Percentiles rank a stretch among this genome's conserved stretches.
Evolutionary conservation across 2,329 filamentous ascomycete genomes (phyloP).

Genomic region (Microdochium trichocladiopsis): DNA sequence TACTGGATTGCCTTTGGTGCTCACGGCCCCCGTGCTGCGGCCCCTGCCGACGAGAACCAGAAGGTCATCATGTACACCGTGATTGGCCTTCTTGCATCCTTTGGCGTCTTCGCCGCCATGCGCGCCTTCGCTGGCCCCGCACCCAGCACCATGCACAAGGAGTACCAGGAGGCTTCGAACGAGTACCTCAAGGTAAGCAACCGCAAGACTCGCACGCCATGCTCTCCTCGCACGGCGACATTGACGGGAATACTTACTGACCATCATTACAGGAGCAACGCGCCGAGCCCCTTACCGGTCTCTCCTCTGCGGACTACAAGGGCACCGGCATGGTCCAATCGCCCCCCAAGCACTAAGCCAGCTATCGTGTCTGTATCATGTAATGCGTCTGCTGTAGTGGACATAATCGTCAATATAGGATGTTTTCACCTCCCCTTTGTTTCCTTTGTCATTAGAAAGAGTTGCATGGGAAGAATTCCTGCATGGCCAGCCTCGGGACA

Average conservation of each 20-base stretch:
- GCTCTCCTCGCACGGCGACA: no score
- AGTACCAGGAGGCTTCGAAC: slow-evolving; percentile 93
- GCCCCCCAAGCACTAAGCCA: slow-evolving; percentile 38
- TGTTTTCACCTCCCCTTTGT: slow-evolving; percentile 6
- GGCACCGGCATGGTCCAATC: slow-evolving; percentile 77
- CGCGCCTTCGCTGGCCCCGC: slow-evolving; percentile 64
- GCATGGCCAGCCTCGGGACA: no score
- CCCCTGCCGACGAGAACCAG: slow-evolving; percentile 78
- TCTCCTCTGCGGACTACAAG: slow-evolving; percentile 70
- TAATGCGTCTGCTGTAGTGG: slow-evolving; percentile 3
- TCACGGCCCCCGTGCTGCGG: slow-evolving; percentile 80
- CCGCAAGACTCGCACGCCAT: neutral
- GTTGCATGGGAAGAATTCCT: neutral
- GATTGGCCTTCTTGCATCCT: slow-evolving; percentile 58
- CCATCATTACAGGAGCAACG: slow-evolving; percentile 59
- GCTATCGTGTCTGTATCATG: slow-evolving; percentile 3
- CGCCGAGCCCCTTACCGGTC: slow-evolving; percentile 79
- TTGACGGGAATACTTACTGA: slow-evolving; percentile 4
- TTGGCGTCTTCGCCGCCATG: slow-evolving; percentile 65
- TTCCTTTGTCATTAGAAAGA: slow-evolving; percentile 31
- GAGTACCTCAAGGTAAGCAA: slow-evolving; percentile 81
- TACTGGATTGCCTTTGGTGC: slow-evolving; percentile 99
- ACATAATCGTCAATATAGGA: neutral
- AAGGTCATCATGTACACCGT: slow-evolving; percentile 70
- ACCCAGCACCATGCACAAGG: slow-evolving; percentile 88